Evolutionary conservation across 2,329 filamentous ascomycete genomes (phyloP).

Genomic region (Scolecobasidium constrictum): DNA sequence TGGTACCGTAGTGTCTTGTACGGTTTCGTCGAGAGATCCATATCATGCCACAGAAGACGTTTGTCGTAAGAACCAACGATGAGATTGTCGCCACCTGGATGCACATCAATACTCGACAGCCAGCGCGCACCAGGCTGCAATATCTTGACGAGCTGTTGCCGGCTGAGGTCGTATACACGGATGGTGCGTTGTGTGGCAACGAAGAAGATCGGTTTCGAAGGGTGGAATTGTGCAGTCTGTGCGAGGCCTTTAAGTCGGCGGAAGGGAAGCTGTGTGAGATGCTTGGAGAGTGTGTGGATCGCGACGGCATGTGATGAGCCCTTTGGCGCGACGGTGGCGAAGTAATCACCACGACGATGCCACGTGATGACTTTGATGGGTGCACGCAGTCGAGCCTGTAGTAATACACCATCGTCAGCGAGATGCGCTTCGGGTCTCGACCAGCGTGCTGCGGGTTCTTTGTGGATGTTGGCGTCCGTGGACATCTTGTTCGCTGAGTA

Average conservation of each 20-base stretch:
- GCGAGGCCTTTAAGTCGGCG: constrained; percentile 63
- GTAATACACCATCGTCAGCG: constrained; percentile 65
- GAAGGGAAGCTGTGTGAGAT: constrained; percentile 92
- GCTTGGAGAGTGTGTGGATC: constrained; percentile 91
- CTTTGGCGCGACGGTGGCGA: constrained; percentile 78
- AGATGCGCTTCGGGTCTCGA: constrained; percentile 63
- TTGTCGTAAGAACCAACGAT: constrained; percentile 93
- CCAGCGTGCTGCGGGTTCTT: constrained; percentile 74
- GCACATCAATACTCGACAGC: constrained; percentile 91
- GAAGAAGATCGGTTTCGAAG: constrained; percentile 84
- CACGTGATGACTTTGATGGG: constrained; percentile 81
- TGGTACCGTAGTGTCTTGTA: constrained; percentile 98
- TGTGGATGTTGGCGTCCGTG: constrained; percentile 43
- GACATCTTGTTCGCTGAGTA: constrained; percentile 62
- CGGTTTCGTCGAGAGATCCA: constrained; percentile 79
- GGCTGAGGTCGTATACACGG: constrained; percentile 85
- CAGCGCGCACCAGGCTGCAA: constrained; percentile 86
- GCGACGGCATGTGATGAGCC: constrained; percentile 72
- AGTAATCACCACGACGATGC: constrained; percentile 91
- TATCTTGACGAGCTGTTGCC: constrained; percentile 85
- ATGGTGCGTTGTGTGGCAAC: constrained; percentile 91
- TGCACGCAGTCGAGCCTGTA: constrained; percentile 69
- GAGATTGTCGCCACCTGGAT: constrained; percentile 86
- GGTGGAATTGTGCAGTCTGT: constrained; percentile 90
- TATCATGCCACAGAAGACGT: constrained; percentile 89